Conservation (phyloP, 441 rosid genomes). For the Adansonia grandidieri region DNA sequence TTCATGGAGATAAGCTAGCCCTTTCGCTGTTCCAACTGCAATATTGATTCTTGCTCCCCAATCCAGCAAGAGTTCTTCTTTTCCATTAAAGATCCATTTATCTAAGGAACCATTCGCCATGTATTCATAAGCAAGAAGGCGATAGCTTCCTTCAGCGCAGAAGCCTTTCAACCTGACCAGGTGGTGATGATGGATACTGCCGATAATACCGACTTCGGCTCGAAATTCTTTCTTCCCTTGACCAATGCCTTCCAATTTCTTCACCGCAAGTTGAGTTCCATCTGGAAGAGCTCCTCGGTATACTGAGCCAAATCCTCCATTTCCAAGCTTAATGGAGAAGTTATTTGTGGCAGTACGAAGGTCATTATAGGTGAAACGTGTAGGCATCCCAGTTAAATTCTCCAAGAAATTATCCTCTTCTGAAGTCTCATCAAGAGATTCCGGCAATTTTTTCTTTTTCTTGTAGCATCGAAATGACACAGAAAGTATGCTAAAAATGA, state of each 20-base stretch:
- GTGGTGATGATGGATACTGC: slow-evolving; percentile 87
- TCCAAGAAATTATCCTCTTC: slow-evolving; percentile 83
- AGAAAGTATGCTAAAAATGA: slow-evolving; percentile 54
- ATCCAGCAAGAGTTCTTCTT: slow-evolving; percentile 49
- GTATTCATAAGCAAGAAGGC: slow-evolving; percentile 85
- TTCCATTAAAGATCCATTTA: slow-evolving; percentile 79
- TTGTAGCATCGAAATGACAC: slow-evolving; percentile 48
- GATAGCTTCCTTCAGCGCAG: slow-evolving; percentile 79
- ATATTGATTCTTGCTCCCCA: slow-evolving; percentile 82
- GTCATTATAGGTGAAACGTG: slow-evolving; percentile 69
- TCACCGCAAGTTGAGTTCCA: slow-evolving; percentile 79
- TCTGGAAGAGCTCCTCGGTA: slow-evolving; percentile 74
- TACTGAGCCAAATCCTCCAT: slow-evolving; percentile 95
- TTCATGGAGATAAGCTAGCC: slow-evolving; percentile 90
- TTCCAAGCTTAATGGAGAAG: slow-evolving; percentile 80
- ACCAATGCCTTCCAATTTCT: slow-evolving; percentile 89
- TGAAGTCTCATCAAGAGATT: slow-evolving; percentile 47
- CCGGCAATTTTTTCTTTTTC: slow-evolving; percentile 42
- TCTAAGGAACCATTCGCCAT: slow-evolving; percentile 85
- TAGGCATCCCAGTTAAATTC: slow-evolving; percentile 75
- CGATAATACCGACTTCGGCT: slow-evolving; percentile 90
- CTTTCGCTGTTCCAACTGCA: slow-evolving; percentile 86
- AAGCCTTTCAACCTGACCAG: slow-evolving; percentile 82
- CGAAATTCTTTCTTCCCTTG: slow-evolving; percentile 94
- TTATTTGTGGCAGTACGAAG: slow-evolving; percentile 78